Conservation (phyloP, 441 rosid genomes). For the Gossypium schwendimanii region DNA sequence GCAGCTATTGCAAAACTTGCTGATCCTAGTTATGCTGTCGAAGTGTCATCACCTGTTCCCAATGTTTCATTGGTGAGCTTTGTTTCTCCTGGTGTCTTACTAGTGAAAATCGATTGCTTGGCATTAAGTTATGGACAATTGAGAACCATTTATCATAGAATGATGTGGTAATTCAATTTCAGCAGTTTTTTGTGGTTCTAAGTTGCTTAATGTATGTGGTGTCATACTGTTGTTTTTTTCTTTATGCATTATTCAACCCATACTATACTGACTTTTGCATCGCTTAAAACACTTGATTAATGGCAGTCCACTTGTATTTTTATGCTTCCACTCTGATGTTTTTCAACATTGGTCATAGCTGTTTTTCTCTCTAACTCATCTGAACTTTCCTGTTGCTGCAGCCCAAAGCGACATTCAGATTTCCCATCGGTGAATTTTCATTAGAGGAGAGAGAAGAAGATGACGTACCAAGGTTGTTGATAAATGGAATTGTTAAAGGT, state of each 20-base stretch:
- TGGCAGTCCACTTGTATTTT: background rate
- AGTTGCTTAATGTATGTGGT: background rate
- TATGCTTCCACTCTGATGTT: background rate
- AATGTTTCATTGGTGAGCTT: conserved; percentile 52
- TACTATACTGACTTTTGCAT: background rate
- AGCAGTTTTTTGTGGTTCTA: background rate
- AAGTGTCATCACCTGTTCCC: conserved; percentile 65
- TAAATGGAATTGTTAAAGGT: conserved; percentile 61
- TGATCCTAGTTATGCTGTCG: conserved; percentile 66
- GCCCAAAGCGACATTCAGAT: conserved; percentile 86
- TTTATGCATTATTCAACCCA: background rate
- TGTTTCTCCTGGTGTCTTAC: background rate
- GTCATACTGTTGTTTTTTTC: background rate
- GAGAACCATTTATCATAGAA: background rate
- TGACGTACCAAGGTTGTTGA: conserved; percentile 50
- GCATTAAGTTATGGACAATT: background rate
- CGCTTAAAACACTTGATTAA: background rate
- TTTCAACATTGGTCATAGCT: background rate
- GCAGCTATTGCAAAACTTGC: conserved; percentile 60
- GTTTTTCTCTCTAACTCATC: background rate
- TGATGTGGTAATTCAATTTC: background rate
- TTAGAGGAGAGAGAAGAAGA: conserved; percentile 66
- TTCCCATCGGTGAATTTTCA: conserved; percentile 76
- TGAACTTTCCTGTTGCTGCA: conserved; percentile 24
- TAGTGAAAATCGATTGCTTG: background rate